Percentiles rank a stretch among this genome's conserved stretches.
phyloP scores from a whole-genome alignment of 805 yeast species.

The Grigorovia transvaalensis region DNA sequence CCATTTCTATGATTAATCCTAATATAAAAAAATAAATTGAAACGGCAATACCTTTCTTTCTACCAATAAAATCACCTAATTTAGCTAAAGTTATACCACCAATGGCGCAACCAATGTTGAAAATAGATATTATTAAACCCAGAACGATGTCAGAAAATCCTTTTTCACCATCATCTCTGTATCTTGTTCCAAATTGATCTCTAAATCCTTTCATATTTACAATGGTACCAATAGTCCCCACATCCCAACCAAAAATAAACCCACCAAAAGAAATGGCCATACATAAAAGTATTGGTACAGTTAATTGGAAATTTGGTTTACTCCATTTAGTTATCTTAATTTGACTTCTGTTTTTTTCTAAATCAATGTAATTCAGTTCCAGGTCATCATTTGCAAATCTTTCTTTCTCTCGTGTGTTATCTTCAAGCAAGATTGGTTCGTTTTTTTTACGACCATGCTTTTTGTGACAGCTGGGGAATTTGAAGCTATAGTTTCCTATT shows the following conservation, averaged over 20 bases:
- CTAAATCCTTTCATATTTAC: constrained; percentile 49
- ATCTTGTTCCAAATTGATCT: constrained; percentile 39
- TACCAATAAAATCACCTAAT: constrained; percentile 49
- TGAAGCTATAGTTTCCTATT: no score
- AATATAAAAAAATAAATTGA: constrained; percentile 37
- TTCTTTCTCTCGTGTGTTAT: background rate
- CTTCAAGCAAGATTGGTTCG: background rate
- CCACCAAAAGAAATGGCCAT: constrained; percentile 59
- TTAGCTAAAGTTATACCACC: constrained; percentile 56
- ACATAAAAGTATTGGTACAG: constrained; percentile 31
- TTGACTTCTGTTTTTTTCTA: background rate
- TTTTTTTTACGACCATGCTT: no score
- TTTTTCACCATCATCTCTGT: constrained; percentile 11
- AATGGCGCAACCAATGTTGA: constrained; percentile 60
- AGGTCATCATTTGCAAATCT: background rate
- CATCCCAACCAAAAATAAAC: constrained; percentile 65
- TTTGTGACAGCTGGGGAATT: background rate
- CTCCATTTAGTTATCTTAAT: background rate
- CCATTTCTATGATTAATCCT: background rate
- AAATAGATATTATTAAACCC: constrained; percentile 45
- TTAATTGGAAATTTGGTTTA: background rate
- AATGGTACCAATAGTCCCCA: constrained; percentile 68
- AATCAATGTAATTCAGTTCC: background rate
- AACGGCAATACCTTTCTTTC: constrained; percentile 41
- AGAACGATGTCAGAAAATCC: constrained; percentile 33